These are phyloP conservation scores for Cucurbitaria berberidis DNA, from an alignment of 2,329 filamentous ascomycete genomes.

Conservation along the genomic window DNA sequence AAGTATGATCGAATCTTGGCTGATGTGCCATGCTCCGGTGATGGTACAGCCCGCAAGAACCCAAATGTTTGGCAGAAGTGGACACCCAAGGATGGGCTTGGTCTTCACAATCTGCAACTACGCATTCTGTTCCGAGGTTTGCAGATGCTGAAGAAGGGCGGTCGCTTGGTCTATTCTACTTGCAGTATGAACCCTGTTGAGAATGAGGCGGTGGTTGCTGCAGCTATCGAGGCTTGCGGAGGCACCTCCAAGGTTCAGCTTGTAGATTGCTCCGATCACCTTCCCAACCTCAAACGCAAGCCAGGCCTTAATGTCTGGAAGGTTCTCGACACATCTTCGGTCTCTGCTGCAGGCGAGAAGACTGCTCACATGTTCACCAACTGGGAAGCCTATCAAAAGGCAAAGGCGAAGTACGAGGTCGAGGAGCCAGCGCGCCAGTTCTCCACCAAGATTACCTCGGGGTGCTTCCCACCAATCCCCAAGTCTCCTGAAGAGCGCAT, in stretches of 20 bases:
- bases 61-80: conserved; percentile 93
- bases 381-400: conserved; percentile 81
- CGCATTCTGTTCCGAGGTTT: conserved; percentile 89
- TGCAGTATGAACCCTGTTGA: conserved; percentile 99
- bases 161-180: conserved; percentile 94
- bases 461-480: conserved; percentile 78
- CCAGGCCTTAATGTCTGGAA: conserved; percentile 83
- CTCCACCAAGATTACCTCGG: conserved; percentile 64
- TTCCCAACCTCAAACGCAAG: conserved; percentile 77
- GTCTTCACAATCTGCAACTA: conserved; percentile 84
- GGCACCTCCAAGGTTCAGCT: conserved; percentile 81
- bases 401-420: conserved; percentile 64
- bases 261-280: conserved; percentile 78
- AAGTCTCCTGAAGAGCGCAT: conserved; percentile 64
- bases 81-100: conserved; percentile 84
- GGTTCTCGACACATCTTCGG: conserved; percentile 66
- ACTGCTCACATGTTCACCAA: conserved; percentile 76
- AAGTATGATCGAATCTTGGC: conserved; percentile 97
- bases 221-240: conserved; percentile 88
- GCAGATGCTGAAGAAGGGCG: conserved; percentile 94
- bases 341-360: conserved; percentile 65
- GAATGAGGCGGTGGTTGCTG: conserved; percentile 89
- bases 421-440: conserved; percentile 64
- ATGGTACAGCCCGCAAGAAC: conserved; percentile 94
- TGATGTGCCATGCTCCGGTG: conserved; percentile 95